phyloP scores from a whole-genome alignment of 2,329 filamentous ascomycete genomes.

The Fusarium penzigii region DNA sequence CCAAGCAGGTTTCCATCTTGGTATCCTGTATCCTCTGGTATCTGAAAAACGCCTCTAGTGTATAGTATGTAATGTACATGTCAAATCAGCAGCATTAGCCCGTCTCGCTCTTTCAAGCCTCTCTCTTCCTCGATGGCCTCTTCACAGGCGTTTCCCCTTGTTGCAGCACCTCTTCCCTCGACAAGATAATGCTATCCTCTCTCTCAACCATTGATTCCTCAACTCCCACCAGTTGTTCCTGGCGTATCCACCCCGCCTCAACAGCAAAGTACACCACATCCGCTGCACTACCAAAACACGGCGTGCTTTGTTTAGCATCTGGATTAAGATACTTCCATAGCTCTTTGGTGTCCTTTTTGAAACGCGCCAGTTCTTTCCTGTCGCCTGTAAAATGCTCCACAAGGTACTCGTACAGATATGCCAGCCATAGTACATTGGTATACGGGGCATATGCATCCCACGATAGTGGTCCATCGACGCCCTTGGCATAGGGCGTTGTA shows the following conservation, averaged over 20 bases:
- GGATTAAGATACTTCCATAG: conserved; percentile 57
- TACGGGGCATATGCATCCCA: conserved; percentile 61
- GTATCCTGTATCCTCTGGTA: background rate
- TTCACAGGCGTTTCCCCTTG: conserved; percentile 21
- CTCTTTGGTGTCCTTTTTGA: conserved; percentile 51
- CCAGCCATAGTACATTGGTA: conserved; percentile 66
- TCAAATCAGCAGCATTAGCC: background rate
- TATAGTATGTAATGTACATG: background rate
- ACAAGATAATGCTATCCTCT: conserved; percentile 44
- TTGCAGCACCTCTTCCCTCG: conserved; percentile 26
- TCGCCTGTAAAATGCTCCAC: conserved; percentile 47
- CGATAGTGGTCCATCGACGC: conserved; percentile 49
- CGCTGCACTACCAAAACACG: conserved; percentile 56
- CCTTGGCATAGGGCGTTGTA: conserved; percentile 46
- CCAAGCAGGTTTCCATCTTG: background rate
- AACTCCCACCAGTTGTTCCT: conserved; percentile 50
- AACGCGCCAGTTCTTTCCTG: conserved; percentile 46
- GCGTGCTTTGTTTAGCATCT: conserved; percentile 46
- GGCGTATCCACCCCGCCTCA: conserved; percentile 58
- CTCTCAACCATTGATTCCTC: conserved; percentile 38
- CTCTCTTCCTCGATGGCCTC: conserved; percentile 16
- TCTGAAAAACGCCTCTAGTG: background rate
- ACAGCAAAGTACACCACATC: conserved; percentile 59
- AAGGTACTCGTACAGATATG: conserved; percentile 61
- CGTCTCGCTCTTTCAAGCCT: background rate